Conservation (phyloP, 805 yeast species). For the Candida mattraensis region DNA sequence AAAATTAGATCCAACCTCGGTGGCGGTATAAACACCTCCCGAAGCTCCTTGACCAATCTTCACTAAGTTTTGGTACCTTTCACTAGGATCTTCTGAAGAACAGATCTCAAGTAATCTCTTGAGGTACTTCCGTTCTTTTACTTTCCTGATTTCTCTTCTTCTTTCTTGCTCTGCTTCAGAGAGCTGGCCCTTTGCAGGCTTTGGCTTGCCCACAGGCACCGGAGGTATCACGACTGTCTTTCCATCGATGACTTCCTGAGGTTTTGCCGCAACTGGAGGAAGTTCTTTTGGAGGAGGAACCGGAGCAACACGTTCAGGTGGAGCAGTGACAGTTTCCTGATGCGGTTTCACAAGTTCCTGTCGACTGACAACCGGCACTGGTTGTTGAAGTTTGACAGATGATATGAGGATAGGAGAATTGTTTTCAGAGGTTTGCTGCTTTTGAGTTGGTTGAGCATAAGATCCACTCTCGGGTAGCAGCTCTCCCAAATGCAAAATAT, state of each 20-base stretch:
- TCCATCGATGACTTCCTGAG: neutral
- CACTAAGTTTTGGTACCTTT: constrained; percentile 61
- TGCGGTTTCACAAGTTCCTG: too few relatives aligned
- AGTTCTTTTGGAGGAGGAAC: neutral
- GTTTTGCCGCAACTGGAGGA: neutral
- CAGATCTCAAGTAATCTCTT: constrained; percentile 74
- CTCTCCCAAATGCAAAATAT: constrained; percentile 21
- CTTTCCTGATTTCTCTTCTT: constrained; percentile 77
- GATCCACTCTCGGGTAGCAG: constrained; percentile 5
- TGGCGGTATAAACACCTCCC: constrained; percentile 94
- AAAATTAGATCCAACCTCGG: constrained; percentile 51
- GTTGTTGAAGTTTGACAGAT: too few relatives aligned
- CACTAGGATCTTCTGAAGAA: constrained; percentile 80
- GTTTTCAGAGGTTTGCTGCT: too few relatives aligned
- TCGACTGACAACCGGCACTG: too few relatives aligned
- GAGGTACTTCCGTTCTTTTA: constrained; percentile 69
- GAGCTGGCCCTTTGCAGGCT: constrained; percentile 33
- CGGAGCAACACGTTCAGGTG: too few relatives aligned
- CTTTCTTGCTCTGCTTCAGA: constrained; percentile 60
- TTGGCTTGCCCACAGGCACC: constrained; percentile 27
- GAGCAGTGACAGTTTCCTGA: too few relatives aligned
- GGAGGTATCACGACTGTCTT: constrained; percentile 28
- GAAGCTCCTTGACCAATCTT: constrained; percentile 98
- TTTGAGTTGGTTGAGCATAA: constrained; percentile 1
- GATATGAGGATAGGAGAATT: too few relatives aligned